Base-by-base conservation (phyloP, 257 asterid genomes). In the Plantago ovata region DNA sequence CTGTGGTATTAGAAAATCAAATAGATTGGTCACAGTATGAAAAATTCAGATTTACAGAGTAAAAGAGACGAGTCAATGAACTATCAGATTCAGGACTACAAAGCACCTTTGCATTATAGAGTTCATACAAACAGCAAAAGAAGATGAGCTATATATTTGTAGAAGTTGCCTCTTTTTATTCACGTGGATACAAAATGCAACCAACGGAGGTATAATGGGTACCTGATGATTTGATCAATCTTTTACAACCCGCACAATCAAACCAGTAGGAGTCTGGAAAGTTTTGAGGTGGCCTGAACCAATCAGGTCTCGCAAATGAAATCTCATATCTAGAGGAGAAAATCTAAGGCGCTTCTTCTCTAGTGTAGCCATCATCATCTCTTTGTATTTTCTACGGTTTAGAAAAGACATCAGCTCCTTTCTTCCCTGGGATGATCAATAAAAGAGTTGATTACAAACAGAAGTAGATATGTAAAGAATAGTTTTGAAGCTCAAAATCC, bases 231-330 rank as follows among this genome's bases (percentile, higher is more conserved):
- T 24, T 24, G 22, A 38, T 70, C 68, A 93, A 72, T 93, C 97
- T 58, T 82, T 86, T 38, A 86, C 78, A 14, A 86, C 75, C 36
- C 82, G 82, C 50, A 92, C 87, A 46, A 88, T 51, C 71, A 92
- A 70, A 45, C 98, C 98, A 61, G 78, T 75, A 28, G 97, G 95
- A 9, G 89, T 69, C 67, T 76, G 84, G 46, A 70, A 70, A 19
- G 87, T 85, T 76, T 79, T 86, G 74, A 92, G 95, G 65, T 80
- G 95, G 24, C 97, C 94, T 4, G 95, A 82, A 66, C 98, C 98
- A 39, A 93, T 78, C 42, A 93, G 78, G 77, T 92, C 98, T 33
- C 97, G 73, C 23, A 88, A 73, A 64, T 92, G 98, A 80, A 92
- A 92, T 82, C 98, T 88, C 83, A 88, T 84, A 75, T 92, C 98